A percentile compares a stretch with the other conserved stretches of the same genome.
phyloP scores from a whole-genome alignment of 1,284 basidiomycete species.

The Cryptococcus wingfieldii region DNA sequence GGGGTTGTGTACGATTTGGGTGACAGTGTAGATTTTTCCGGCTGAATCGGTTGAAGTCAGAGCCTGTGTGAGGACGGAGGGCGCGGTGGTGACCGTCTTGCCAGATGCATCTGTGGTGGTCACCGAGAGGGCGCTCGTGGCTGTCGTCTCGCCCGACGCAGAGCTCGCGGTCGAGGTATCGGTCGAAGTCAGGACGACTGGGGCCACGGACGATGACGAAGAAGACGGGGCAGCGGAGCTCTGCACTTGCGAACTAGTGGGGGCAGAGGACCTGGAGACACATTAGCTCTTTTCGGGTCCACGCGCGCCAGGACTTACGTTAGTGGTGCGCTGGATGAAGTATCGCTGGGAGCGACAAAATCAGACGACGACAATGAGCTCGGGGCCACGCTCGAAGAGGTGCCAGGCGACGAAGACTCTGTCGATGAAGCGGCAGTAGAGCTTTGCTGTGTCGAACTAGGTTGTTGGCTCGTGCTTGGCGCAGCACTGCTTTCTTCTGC shows the following conservation, averaged over 20 bases:
- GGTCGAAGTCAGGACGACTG: background rate
- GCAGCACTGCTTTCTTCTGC: background rate
- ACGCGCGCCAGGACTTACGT: background rate
- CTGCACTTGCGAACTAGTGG: background rate
- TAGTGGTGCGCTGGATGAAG: background rate
- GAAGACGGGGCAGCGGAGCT: conserved; percentile 8
- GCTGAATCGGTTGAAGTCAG: conserved; percentile 16
- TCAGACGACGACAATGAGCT: conserved; percentile 1
- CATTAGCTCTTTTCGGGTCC: background rate
- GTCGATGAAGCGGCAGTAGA: background rate
- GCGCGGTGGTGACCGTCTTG: conserved; percentile 14
- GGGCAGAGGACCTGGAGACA: background rate
- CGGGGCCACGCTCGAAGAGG: conserved; percentile 4
- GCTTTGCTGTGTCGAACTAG: conserved; percentile 4
- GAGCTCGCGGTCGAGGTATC: conserved; percentile 1
- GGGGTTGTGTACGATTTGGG: conserved; percentile 37
- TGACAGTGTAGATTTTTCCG: conserved; percentile 36
- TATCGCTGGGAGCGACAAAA: background rate
- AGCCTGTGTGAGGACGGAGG: conserved; percentile 25
- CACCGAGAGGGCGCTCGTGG: conserved; percentile 5
- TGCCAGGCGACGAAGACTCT: conserved; percentile 1
- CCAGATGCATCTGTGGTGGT: conserved; percentile 14
- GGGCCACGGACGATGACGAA: background rate
- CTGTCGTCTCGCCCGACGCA: conserved; percentile 2
- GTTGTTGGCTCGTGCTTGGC: background rate